Evolutionary conservation across 2,329 filamentous ascomycete genomes (phyloP).

Genomic region (Penicillium sp.): DNA sequence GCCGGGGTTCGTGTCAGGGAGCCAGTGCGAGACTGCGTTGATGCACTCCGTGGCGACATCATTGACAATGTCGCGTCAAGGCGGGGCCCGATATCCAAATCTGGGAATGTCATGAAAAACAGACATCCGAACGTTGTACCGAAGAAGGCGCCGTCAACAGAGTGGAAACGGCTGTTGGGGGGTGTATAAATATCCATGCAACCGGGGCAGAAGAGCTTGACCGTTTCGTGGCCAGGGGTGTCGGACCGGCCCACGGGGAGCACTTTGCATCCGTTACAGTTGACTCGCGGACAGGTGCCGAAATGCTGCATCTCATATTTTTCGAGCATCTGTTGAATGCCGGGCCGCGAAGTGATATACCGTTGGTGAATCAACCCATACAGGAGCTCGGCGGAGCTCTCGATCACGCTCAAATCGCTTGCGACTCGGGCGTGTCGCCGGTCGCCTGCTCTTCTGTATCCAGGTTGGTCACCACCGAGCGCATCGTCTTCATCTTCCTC

Average conservation of each 20-base stretch:
- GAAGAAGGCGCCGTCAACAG: constrained; percentile 95
- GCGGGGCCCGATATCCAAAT: constrained; percentile 73
- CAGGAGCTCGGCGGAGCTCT: constrained; percentile 93
- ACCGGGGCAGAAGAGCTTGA: constrained; percentile 95
- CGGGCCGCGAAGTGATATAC: constrained; percentile 91
- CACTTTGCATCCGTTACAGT: constrained; percentile 82
- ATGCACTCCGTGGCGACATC: constrained; percentile 19
- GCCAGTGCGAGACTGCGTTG: constrained; percentile 29
- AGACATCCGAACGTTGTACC: constrained; percentile 93
- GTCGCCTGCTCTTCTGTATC: constrained; percentile 49
- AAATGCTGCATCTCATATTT: constrained; percentile 98
- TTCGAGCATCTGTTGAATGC: constrained; percentile 98
- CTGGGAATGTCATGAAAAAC: constrained; percentile 97
- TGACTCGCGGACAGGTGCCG: constrained; percentile 84
- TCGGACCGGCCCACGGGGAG: constrained; percentile 89
- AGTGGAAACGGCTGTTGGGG: constrained; percentile 93
- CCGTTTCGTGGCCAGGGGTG: constrained; percentile 90
- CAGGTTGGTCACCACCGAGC: constrained; percentile 49
- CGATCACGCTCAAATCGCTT: constrained; percentile 87
- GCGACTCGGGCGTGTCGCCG: constrained; percentile 77
- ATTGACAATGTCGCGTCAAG: constrained; percentile 42
- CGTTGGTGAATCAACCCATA: constrained; percentile 97
- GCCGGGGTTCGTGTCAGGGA: constrained; percentile 23
- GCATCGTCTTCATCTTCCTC: constrained; percentile 61
- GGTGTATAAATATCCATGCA: constrained; percentile 96